Conservation (phyloP, 2,329 filamentous ascomycete genomes). For the Pseudogymnoascus sp. region DNA sequence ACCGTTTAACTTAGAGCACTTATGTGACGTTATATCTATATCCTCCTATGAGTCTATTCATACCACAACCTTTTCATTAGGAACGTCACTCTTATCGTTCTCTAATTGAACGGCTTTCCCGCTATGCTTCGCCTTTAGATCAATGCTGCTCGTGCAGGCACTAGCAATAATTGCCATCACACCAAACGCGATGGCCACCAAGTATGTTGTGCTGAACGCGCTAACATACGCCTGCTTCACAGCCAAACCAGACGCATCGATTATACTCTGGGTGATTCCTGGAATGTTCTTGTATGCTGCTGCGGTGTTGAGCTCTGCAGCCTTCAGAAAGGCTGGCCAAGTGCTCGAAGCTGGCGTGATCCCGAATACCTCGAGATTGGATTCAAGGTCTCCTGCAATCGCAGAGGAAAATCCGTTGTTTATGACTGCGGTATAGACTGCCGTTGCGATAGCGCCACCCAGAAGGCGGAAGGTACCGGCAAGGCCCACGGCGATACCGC, state of each 20-base stretch:
- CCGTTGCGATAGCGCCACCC: slow-evolving; percentile 22
- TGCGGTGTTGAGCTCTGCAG: slow-evolving; percentile 19
- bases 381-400: slow-evolving; percentile 11
- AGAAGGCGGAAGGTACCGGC: too few species aligned
- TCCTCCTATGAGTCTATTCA: too few species aligned
- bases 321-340: slow-evolving; percentile 21
- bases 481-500: too few species aligned
- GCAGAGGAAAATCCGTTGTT: slow-evolving; percentile 26
- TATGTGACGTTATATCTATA: too few species aligned
- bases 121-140: too few species aligned
- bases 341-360: slow-evolving; percentile 18
- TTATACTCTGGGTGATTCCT: slow-evolving; percentile 25
- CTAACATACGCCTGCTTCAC: slow-evolving; percentile 30
- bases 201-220: slow-evolving; percentile 30
- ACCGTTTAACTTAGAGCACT: too few species aligned
- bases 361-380: slow-evolving; percentile 9
- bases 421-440: slow-evolving; percentile 33
- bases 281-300: slow-evolving; percentile 28
- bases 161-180: slow-evolving; percentile 25
- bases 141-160: too few species aligned
- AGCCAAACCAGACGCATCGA: slow-evolving; percentile 25
- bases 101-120: too few species aligned
- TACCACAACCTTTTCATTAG: too few species aligned
- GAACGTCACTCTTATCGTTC: too few species aligned
- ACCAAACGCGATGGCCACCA: slow-evolving; percentile 33